Conservation (phyloP, 2,329 filamentous ascomycete species). For the Lachnellula cervina region DNA sequence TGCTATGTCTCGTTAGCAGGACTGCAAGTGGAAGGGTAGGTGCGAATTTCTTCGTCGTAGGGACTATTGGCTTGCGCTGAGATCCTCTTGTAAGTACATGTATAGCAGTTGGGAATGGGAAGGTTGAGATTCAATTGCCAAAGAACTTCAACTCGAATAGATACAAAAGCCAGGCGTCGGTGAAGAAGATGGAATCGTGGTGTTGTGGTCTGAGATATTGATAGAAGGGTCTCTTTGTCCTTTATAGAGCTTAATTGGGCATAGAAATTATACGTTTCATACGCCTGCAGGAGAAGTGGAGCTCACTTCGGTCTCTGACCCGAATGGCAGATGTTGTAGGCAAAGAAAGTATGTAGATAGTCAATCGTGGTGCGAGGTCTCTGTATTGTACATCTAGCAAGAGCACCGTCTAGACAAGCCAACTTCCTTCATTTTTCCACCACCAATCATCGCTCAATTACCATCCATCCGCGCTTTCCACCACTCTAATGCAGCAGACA, state of each 20-base stretch:
- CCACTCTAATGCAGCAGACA: neutral
- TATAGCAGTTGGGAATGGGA: constrained; percentile 1
- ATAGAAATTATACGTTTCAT: too few relatives aligned
- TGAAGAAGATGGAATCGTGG: neutral
- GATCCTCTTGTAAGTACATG: neutral
- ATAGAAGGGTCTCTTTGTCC: too few relatives aligned
- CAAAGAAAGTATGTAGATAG: too few relatives aligned
- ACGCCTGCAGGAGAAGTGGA: too few relatives aligned
- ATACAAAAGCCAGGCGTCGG: neutral
- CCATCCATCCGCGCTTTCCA: neutral
- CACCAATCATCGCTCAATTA: too few relatives aligned
- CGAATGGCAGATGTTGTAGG: too few relatives aligned
- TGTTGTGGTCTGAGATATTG: neutral
- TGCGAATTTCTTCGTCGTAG: neutral
- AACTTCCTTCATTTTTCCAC: too few relatives aligned
- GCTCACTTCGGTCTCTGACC: too few relatives aligned
- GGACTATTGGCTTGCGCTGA: neutral
- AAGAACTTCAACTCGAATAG: neutral
- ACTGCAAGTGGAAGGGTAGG: neutral
- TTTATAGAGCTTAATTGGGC: too few relatives aligned
- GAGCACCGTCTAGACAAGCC: too few relatives aligned
- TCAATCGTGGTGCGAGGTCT: too few relatives aligned
- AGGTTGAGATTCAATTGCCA: neutral
- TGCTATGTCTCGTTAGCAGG: neutral
- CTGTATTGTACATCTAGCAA: too few relatives aligned